Evolutionary conservation across 2,329 filamentous ascomycete genomes (phyloP).

Genomic region (Fusarium sp.): DNA sequence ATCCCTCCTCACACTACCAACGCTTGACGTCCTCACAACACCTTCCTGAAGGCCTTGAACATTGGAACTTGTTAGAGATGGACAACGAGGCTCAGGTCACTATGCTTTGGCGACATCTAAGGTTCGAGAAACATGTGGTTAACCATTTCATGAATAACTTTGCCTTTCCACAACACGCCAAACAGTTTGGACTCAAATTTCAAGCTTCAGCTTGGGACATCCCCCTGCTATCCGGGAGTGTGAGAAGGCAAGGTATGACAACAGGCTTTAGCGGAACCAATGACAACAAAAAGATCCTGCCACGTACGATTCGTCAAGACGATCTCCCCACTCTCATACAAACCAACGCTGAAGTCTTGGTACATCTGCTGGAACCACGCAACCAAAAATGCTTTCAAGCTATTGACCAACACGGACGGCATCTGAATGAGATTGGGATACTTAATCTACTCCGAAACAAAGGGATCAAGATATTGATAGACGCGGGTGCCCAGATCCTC

Average conservation of each 20-base stretch:
- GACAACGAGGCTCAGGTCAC: conserved; percentile 65
- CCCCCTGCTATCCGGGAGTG: conserved; percentile 61
- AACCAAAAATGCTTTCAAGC: conserved; percentile 60
- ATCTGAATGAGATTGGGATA: conserved; percentile 49
- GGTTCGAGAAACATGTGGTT: conserved; percentile 52
- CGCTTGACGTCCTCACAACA: too few relatives aligned
- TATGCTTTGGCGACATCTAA: conserved; percentile 63
- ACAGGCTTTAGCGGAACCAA: conserved; percentile 81
- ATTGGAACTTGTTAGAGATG: conserved; percentile 71
- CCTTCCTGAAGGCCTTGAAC: too few relatives aligned
- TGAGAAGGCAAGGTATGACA: too few relatives aligned
- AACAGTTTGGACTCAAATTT: conserved; percentile 72
- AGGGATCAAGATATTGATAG: conserved; percentile 67
- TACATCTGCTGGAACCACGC: conserved; percentile 65
- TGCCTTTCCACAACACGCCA: conserved; percentile 74
- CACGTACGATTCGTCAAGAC: conserved; percentile 70
- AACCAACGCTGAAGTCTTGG: conserved; percentile 73
- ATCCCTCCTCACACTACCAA: conserved; percentile 66
- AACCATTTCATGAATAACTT: conserved; percentile 70
- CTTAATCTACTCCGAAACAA: conserved; percentile 1
- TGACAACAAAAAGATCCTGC: conserved; percentile 70
- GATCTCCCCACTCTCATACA: conserved; percentile 68
- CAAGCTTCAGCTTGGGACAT: conserved; percentile 77
- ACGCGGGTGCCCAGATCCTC: conserved; percentile 72
- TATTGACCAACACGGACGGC: conserved; percentile 50